phyloP scores from a whole-genome alignment of 306 rosid species.

The Vigna nakashimae region DNA sequence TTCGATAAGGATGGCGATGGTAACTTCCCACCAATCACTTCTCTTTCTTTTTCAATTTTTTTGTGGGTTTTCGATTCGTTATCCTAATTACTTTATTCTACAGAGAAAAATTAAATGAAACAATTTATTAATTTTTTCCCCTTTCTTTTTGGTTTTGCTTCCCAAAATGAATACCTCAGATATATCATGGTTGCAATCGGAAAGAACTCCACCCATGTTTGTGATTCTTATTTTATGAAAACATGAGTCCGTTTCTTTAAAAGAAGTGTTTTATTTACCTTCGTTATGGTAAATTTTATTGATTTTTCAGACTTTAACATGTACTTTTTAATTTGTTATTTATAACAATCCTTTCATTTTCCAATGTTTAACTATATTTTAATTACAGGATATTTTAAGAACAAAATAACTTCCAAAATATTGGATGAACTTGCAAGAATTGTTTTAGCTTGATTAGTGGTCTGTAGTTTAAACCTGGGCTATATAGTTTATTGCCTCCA shows the following conservation, averaged over 20 bases:
- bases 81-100: background rate
- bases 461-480: background rate
- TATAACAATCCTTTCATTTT: background rate
- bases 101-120: background rate
- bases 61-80: background rate
- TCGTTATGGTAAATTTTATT: background rate
- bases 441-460: background rate
- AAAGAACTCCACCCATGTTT: background rate
- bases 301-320: background rate
- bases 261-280: background rate
- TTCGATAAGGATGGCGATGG: constrained; percentile 91
- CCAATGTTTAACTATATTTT: background rate
- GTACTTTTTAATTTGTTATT: background rate
- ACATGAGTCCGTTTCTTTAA: background rate
- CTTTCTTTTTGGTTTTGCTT: background rate
- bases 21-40: constrained; percentile 18
- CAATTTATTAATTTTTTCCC: background rate
- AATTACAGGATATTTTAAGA: background rate
- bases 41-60: background rate
- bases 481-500: background rate
- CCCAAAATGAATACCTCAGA: background rate
- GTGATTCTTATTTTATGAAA: background rate
- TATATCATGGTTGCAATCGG: background rate
- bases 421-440: background rate
- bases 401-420: background rate